Evolutionary conservation across 805 yeast genomes (phyloP), one percentile per base, ranked within the genome.

Genomic region (Starmera dryadoides): DNA sequence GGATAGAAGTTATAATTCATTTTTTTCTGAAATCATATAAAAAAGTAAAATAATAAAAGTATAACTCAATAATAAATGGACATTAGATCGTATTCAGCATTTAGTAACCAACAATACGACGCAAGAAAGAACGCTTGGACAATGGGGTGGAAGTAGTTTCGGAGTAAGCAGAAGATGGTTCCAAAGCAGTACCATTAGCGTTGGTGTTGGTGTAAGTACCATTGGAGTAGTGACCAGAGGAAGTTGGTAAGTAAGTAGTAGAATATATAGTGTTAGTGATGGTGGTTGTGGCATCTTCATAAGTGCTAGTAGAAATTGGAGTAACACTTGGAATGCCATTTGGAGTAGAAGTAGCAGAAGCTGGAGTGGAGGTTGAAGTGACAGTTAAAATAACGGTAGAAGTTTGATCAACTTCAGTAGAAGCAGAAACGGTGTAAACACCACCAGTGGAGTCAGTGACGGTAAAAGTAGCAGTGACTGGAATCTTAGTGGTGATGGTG

Each of bases 351-450:
- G 42, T 28, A 36, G 45, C 44, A 16, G 43, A 37, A 20, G 38
- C 18, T 3, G 31, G 20, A 5, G 35, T 18, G 15, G 32, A 28
- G 12, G 38, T 35, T 21, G 18, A n/a, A 8, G 58, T 52, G 16
- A 47, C 15, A 30, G 41, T 42, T 16, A 47, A 38, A 15, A 41
- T 36, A 22, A 36, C 35, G 2, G 59, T 53, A 8, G 49, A 39
- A 8, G 56, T 52, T 35, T 52, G 53, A 0, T 52, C 59, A 36
- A 53, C 40, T 17, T 49, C 52, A 14, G 58, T 48, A 2, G 58
- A 46, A 4, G 59, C 40, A 2, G 45, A 37, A 6, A 53, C 40
- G 12, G 54, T 50, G 44, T 40, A 50, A 4, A 42, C 26, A 20
- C 42, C 48, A 41, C 58, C 59, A 22, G 46, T 42, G 6, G 55